Evolutionary conservation across 768 basidiomycete genomes (phyloP), one percentile per base, ranked within the genome.

Genomic region (Lanmaoa pseudosensibilis): DNA sequence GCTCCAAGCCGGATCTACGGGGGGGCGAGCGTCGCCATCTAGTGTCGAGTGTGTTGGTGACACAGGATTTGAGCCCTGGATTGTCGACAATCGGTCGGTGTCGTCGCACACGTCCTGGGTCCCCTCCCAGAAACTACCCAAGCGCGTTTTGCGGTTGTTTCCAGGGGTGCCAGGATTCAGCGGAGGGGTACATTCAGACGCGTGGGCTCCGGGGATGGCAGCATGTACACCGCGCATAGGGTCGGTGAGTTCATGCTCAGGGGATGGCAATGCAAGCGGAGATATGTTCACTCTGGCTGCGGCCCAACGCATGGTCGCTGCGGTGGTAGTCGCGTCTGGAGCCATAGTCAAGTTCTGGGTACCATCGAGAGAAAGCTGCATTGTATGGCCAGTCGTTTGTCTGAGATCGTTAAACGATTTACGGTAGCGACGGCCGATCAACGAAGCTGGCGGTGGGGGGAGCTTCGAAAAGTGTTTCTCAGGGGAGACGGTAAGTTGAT

Each of bases 241-340:
- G 72, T 97, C 94, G 11, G 87, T 87, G 25, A 96, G 81, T 67
- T 97, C 94, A 62, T 90, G 86, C 67, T 98, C 94, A 0, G 94
- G 94, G 12, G 88, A 92, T 2, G 94, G 94, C 1, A 95, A 79
- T 0, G 91, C 86, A 25, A 98, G 78, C 0, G 94, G 94, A 0
- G 92, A 87, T 52, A 98, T 84, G 62, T 91, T 85, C 11, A 92
- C 85, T 23, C 88, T 80, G 11, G 88, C 83, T 3, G 86, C 91
- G n/a, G 92, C 92, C 81, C 85, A 86, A 37, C 92, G 88, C 74
- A 94, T 84, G 1, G 92, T 86, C 0, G 92, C 92, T 1, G 90
- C 91, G 3, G 86, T 77, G 0, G 88, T 82, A 21, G 84, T 82
- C 2, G 82, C 75, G 36, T 89, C 85, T 4, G 81, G 66, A 51